These are phyloP conservation scores for Apiotrichum veenhuisii DNA, from an alignment of 1,284 basidiomycete species.

Conservation along the genomic window DNA sequence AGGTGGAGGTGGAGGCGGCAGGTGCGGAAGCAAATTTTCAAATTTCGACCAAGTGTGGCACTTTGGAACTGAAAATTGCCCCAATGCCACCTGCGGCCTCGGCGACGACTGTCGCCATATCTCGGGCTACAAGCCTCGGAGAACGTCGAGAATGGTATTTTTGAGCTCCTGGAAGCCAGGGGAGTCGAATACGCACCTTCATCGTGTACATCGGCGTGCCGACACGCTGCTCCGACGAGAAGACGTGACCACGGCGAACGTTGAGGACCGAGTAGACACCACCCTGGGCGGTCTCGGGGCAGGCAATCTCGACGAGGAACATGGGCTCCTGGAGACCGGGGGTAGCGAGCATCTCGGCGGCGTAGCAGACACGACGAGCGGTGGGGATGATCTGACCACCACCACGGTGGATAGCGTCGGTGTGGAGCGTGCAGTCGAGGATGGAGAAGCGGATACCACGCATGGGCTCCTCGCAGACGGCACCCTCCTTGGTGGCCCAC, in stretches of 20 bases:
- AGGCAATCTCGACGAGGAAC: slow-evolving; percentile 99
- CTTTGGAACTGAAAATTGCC: slow-evolving; percentile 3
- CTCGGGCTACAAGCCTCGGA: too few species aligned
- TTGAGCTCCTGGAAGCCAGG: too few species aligned
- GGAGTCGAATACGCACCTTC: too few species aligned
- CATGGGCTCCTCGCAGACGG: slow-evolving; percentile 95
- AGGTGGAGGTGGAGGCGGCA: too few species aligned
- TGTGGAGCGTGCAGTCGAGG: slow-evolving; percentile 23
- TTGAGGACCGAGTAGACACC: slow-evolving; percentile 95
- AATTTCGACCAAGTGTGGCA: neutral
- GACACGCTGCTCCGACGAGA: slow-evolving; percentile 92
- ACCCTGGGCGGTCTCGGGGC: slow-evolving; percentile 95
- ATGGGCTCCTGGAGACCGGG: slow-evolving; percentile 95
- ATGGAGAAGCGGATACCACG: slow-evolving; percentile 80
- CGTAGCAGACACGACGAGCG: slow-evolving; percentile 93
- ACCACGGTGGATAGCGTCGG: slow-evolving; percentile 98
- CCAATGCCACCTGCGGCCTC: too few species aligned
- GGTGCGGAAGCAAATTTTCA: slow-evolving; percentile 36
- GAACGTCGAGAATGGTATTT: too few species aligned
- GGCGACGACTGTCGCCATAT: too few species aligned
- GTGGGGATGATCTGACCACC: slow-evolving; percentile 99
- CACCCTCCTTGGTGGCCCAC: slow-evolving; percentile 99
- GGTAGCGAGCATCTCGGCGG: slow-evolving; percentile 84
- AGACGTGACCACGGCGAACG: slow-evolving; percentile 98
- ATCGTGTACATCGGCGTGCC: slow-evolving; percentile 99